Base-by-base conservation (phyloP, 1,284 basidiomycete genomes). In the Lignosus rhinocerotis region DNA sequence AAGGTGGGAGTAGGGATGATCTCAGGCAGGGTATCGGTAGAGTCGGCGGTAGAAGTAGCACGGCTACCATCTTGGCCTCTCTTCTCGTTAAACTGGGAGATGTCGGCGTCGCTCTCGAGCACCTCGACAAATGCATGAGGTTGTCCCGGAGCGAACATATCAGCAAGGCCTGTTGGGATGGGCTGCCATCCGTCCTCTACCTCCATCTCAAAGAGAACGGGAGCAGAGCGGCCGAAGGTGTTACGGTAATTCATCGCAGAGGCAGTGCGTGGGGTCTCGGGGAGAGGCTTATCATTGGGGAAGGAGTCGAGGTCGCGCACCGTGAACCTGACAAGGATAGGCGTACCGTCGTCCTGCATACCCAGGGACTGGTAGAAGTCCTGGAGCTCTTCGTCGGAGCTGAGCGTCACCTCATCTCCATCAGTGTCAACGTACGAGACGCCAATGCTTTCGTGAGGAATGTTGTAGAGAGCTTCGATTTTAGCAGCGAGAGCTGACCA, bases 351-450 rank as follows among this genome's bases (percentile, higher is more conserved):
- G 41, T 51, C 41, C 43, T 44, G 19, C 58, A 56, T 19, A 42
- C 51, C 2, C 56, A 17, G n/a, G 64, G 61, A 62, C 31, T 72
- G 70, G 69, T 84, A 88, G 73, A 77, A 90, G 65, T 85, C 86
- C 54, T 78, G 77, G 10, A 89, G 77, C 70, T 90, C 87, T 38
- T 85, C 84, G 56, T 90, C 78, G 4, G 88, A 83, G 71, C 81
- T 88, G 59, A 90, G 76, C 11, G 88, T 91, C 58, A 92, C 82
- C 61, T 87, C 82, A 67, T 92, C 89, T 36, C 81, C 80, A 65
- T 91, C 88, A 36, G 69, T 69, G 71, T 92, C 89, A 49, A 85
- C 59, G 69, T 92, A 92, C 33, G 85, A 84, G 38, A 88, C 85
- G 2, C 79, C 87, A 53, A 90, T 74, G 50, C 78, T 78, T 57